phyloP scores from a whole-genome alignment of 768 basidiomycete species.

The Kwoniella mangroviensis region DNA sequence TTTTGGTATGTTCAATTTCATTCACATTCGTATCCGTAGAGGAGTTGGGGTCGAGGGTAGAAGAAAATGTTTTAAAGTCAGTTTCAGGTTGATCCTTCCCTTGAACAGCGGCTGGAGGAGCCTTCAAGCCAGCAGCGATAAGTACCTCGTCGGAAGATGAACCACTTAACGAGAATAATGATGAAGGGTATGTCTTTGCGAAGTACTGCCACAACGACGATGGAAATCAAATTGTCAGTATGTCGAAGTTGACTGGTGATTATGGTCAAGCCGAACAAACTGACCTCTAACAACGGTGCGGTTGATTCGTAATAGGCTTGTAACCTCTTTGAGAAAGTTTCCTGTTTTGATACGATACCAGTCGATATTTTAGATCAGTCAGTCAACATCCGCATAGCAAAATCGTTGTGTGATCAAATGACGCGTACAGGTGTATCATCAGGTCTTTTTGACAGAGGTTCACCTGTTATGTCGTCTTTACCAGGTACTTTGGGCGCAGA shows the following conservation, averaged over 20 bases:
- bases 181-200: conserved; percentile 48
- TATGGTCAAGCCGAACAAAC: too few species aligned
- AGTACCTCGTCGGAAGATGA: conserved; percentile 59
- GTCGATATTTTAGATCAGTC: not conserved
- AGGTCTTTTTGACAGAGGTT: conserved; percentile 55
- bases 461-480: conserved; percentile 57
- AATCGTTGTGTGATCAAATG: not conserved
- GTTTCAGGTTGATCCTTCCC: conserved; percentile 9
- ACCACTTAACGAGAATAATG: conserved; percentile 54
- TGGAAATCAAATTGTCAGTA: too few species aligned
- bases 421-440: conserved; percentile 57
- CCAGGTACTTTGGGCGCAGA: conserved; percentile 55
- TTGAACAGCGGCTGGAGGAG: conserved; percentile 6
- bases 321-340: conserved; percentile 56
- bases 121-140: conserved; percentile 38
- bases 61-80: conserved; percentile 19
- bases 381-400: not conserved
- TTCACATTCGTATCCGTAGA: not conserved
- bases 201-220: conserved; percentile 57
- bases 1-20: conserved; percentile 8
- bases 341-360: conserved; percentile 31
- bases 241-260: too few species aligned
- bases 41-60: not conserved
- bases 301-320: conserved; percentile 57
- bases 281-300: conserved; percentile 55